phyloP scores from a whole-genome alignment of 2,329 filamentous ascomycete species.

The Alternaria novae-zelandiae region DNA sequence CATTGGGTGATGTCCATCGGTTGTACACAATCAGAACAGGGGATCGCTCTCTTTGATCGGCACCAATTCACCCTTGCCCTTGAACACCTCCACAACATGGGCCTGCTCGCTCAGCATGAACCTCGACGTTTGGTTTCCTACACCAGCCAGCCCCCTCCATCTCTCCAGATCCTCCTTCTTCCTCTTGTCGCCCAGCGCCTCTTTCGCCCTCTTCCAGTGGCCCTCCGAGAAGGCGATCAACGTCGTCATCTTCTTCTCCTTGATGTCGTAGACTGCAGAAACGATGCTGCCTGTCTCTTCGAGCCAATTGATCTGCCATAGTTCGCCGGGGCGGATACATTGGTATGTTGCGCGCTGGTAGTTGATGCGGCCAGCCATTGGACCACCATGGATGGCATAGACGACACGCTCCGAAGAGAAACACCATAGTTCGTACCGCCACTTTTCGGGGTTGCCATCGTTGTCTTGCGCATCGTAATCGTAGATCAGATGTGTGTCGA shows the following conservation, averaged over 20 bases:
- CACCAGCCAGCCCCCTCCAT: constrained; percentile 58
- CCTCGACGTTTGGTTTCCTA: constrained; percentile 60
- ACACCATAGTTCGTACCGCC: constrained; percentile 69
- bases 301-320: constrained; percentile 68
- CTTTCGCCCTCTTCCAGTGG: constrained; percentile 60
- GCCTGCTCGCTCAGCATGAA: constrained; percentile 63
- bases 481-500: constrained; percentile 63
- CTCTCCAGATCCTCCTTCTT: constrained; percentile 58
- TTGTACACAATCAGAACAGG: constrained; percentile 12
- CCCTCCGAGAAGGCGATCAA: constrained; percentile 62
- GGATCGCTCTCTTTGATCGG: constrained; percentile 49
- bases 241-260: constrained; percentile 57
- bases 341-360: constrained; percentile 64
- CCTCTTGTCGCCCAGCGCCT: constrained; percentile 64
- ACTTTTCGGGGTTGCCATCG: constrained; percentile 61
- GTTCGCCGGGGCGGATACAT: constrained; percentile 63
- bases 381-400: constrained; percentile 66
- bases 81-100: constrained; percentile 58
- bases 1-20: not conserved
- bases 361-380: constrained; percentile 57
- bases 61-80: constrained; percentile 56
- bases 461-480: constrained; percentile 60
- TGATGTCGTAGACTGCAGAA: constrained; percentile 63
- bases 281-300: constrained; percentile 66
- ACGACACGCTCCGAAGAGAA: constrained; percentile 61